phyloP scores from a whole-genome alignment of 73 alveolate species.

The Tetrahymena malaccensis region DNA sequence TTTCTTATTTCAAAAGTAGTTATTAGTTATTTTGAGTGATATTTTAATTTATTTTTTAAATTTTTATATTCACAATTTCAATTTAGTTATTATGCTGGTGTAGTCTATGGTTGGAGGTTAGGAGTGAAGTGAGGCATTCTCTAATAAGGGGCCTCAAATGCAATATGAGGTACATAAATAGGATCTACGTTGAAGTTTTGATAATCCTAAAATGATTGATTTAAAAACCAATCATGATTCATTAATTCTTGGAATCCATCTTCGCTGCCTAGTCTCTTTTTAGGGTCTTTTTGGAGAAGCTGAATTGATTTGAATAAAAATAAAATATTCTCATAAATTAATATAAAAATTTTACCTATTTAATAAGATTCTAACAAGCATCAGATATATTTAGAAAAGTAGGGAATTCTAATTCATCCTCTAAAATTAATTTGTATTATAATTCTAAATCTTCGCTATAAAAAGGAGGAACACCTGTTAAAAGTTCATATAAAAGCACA shows the following conservation, averaged over 20 bases:
- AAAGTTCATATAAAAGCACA: conserved; percentile 32
- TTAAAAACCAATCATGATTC: not conserved
- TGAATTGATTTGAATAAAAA: not conserved
- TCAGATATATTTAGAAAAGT: not conserved
- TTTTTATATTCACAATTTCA: too few relatives aligned
- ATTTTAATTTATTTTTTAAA: too few relatives aligned
- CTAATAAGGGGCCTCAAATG: not conserved
- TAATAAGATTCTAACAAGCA: not conserved
- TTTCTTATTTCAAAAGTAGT: too few relatives aligned
- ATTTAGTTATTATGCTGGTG: not conserved
- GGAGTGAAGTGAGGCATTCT: not conserved
- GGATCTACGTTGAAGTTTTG: not conserved
- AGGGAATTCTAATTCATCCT: not conserved
- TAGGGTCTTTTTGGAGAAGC: not conserved
- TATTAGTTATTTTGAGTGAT: too few relatives aligned
- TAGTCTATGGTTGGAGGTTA: not conserved
- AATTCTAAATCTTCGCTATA: conserved; percentile 19
- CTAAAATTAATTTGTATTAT: not conserved
- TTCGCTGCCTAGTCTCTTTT: not conserved
- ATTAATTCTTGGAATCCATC: not conserved
- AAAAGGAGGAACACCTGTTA: conserved; percentile 47
- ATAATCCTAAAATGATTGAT: not conserved
- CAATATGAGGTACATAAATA: not conserved
- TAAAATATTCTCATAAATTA: not conserved
- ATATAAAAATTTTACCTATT: not conserved